Conservation (phyloP, 202 grass and related monocot genomes). For the Hordeum pubiflorum region DNA sequence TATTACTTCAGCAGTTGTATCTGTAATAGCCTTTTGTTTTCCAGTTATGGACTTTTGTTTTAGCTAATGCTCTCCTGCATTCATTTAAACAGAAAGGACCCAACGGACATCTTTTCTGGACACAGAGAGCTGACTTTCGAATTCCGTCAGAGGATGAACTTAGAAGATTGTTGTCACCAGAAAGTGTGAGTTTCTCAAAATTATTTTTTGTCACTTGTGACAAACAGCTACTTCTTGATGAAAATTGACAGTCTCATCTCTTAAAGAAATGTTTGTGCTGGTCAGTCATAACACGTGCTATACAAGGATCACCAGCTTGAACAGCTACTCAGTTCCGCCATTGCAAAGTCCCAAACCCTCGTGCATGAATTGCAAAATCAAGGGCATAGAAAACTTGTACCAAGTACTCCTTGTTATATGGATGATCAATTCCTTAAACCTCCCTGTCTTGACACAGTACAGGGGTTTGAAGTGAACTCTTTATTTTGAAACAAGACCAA, state of each 20-base stretch:
- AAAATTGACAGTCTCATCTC: not conserved
- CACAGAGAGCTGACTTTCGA: constrained; percentile 67
- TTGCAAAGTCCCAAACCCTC: not conserved
- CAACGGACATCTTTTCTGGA: constrained; percentile 51
- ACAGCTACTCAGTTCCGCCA: not conserved
- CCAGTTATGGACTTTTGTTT: not conserved
- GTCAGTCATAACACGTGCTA: not conserved
- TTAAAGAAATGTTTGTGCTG: not conserved
- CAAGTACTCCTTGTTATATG: not conserved
- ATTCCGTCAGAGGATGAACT: constrained; percentile 93
- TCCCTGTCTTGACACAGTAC: not conserved
- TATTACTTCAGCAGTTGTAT: constrained; percentile 1
- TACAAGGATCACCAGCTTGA: not conserved
- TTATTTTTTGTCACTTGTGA: not conserved
- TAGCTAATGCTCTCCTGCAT: constrained; percentile 13
- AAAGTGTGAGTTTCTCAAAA: constrained; percentile 65
- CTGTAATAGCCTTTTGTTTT: constrained; percentile 4
- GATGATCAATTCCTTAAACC: not conserved
- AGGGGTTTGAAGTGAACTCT: not conserved
- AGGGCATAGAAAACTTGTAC: not conserved
- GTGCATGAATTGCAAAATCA: not conserved
- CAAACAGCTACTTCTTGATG: constrained; percentile 13
- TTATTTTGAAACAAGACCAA: not conserved
- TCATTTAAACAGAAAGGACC: constrained; percentile 51
- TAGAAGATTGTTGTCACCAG: constrained; percentile 65